A percentile compares a stretch with the other conserved stretches of the same genome.
Conservation (phyloP, 2,329 filamentous ascomycete species). For the Colletotrichum agaves region DNA sequence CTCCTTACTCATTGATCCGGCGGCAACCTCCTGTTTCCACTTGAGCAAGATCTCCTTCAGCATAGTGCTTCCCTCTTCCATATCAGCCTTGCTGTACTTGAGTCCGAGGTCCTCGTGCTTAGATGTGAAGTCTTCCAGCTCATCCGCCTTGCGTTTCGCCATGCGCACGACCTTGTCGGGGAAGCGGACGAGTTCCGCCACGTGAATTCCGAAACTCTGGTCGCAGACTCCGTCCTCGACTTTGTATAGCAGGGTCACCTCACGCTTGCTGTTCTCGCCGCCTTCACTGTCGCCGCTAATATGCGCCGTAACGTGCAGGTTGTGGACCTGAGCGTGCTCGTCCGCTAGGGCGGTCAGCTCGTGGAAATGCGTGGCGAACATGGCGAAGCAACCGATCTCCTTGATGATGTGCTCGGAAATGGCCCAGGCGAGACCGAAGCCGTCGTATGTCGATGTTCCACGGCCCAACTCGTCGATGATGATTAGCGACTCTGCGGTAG, state of each 20-base stretch:
- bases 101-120: slow-evolving; percentile 74
- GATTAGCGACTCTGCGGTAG: slow-evolving; percentile 93
- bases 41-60: slow-evolving; percentile 84
- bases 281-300: slow-evolving; percentile 68
- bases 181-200: slow-evolving; percentile 95
- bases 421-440: slow-evolving; percentile 98
- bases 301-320: slow-evolving; percentile 95
- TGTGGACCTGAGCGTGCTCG: slow-evolving; percentile 86
- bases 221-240: slow-evolving; percentile 96
- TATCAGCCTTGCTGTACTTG: slow-evolving; percentile 82
- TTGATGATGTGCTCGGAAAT: slow-evolving; percentile 98
- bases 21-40: slow-evolving; percentile 84
- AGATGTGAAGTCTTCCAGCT: slow-evolving; percentile 92
- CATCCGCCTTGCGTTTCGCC: slow-evolving; percentile 99
- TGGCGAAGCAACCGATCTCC: slow-evolving; percentile 91
- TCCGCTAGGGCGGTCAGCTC: slow-evolving; percentile 93
- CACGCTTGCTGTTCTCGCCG: slow-evolving; percentile 68
- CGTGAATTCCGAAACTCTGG: slow-evolving; percentile 98
- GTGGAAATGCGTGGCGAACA: slow-evolving; percentile 99
- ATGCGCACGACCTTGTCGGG: slow-evolving; percentile 97
- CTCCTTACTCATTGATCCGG: slow-evolving; percentile 71
- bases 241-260: slow-evolving; percentile 97
- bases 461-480: slow-evolving; percentile 98
- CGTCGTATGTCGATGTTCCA: slow-evolving; percentile 97
- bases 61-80: slow-evolving; percentile 86